Evolutionary conservation across 306 rosid genomes (phyloP), one percentile per base, ranked within the genome.

Genomic region (Quercus ilex): DNA sequence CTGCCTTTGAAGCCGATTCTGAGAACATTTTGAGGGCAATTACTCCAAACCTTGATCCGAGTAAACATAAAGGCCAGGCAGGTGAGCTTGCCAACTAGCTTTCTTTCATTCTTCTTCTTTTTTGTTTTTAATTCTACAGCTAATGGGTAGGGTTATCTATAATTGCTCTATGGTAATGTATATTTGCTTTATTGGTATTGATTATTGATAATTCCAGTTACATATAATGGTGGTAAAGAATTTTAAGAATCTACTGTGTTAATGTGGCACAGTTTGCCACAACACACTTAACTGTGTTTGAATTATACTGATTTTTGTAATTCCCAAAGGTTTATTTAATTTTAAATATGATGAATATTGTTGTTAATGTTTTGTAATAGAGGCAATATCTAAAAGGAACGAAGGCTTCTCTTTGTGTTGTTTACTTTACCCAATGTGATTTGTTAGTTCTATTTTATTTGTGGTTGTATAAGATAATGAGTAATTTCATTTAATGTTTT

Each of bases 1-100:
- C 55, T 35, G 63, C 77, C 26, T 69, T 83, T 63, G 97, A 92
- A 85, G 94, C 85, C 73, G 93, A 89, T 86, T 88, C 89, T 75
- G 97, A 88, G 84, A 81, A 59, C 70, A 80, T 90, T 82, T 49
- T 92, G 69, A 55, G 89, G 74, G 88, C 90, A 72, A 90, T 94
- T 84, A 94, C 94, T 55, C 98, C 94, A 30, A 59, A 78, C 63
- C 90, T 94, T 86, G 94, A 92, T 84, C 80, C 74, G 26, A 81
- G 79, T 60, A 94, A 86, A 74, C 87, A 94, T 80, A 94, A 94
- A 88, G 97, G 98, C 78, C 94, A 92, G 75, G 96, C 96, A 76
- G 98, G 98, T 94, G 82, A 73, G 81, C 68, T 69, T 62, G 60
- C 21, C 59, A 53, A 38, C 21, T 56, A 55, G 20, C 38, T n/a